A percentile compares a stretch with the other conserved stretches of the same genome.
These are phyloP conservation scores for Paramecium caudatum DNA, from an alignment of 73 alveolate genomes.

Conservation along the genomic window DNA sequence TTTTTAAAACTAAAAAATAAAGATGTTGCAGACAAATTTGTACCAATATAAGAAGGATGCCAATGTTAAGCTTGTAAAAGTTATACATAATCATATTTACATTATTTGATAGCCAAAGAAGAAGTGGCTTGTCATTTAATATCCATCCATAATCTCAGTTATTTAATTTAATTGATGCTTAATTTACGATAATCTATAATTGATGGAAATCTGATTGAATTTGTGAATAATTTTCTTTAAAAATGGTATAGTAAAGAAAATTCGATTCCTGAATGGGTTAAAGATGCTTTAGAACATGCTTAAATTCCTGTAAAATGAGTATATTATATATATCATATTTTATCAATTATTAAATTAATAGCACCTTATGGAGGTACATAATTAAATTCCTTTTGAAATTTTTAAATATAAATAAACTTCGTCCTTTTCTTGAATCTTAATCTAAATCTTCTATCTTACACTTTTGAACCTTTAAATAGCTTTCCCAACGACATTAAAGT, in stretches of 20 bases:
- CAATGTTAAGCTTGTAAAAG: slow-evolving; percentile 94
- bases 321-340: too few relatives aligned
- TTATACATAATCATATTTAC: slow-evolving; percentile 93
- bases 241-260: slow-evolving; percentile 15
- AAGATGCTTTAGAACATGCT: slow-evolving; percentile 15
- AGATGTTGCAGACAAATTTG: slow-evolving; percentile 85
- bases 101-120: slow-evolving; percentile 85
- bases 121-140: slow-evolving; percentile 92
- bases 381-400: too few relatives aligned
- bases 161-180: slow-evolving; percentile 83
- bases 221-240: slow-evolving; percentile 73
- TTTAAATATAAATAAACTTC: too few relatives aligned
- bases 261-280: slow-evolving; percentile 30
- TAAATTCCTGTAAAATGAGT: neutral
- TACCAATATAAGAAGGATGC: slow-evolving; percentile 96
- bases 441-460: too few relatives aligned
- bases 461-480: too few relatives aligned
- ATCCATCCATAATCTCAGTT: slow-evolving; percentile 94
- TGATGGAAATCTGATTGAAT: slow-evolving; percentile 87
- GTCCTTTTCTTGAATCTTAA: too few relatives aligned
- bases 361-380: too few relatives aligned
- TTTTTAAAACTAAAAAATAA: slow-evolving; percentile 87
- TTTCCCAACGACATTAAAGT: too few relatives aligned
- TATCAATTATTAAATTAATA: too few relatives aligned
- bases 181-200: slow-evolving; percentile 90